Evolutionary conservation across 768 basidiomycete species (phyloP).

Genomic region (Collybiopsis confluens): DNA sequence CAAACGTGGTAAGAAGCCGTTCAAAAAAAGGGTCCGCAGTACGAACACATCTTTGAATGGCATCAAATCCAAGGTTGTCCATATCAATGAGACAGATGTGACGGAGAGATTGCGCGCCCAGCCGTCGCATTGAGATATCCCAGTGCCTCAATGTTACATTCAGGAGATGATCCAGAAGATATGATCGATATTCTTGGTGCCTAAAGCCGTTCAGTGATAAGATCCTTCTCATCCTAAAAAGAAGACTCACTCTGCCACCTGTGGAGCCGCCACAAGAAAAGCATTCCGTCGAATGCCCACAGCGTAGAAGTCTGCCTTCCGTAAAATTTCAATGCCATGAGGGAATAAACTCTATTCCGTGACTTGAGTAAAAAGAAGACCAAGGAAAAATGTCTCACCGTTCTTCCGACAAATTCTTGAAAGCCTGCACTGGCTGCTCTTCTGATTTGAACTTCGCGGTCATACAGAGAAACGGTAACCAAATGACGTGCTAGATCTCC

Average conservation of each 20-base stretch:
- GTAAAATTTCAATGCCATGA: slow-evolving; percentile 90
- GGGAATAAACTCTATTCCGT: slow-evolving; percentile 78
- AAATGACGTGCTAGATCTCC: slow-evolving; percentile 63
- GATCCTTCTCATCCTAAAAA: background rate
- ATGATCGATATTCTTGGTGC: slow-evolving; percentile 68
- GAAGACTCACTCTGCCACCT: slow-evolving; percentile 77
- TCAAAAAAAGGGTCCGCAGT: background rate
- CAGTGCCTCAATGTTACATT: slow-evolving; percentile 81
- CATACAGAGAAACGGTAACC: slow-evolving; percentile 79
- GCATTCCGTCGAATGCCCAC: slow-evolving; percentile 83
- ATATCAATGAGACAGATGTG: slow-evolving; percentile 64
- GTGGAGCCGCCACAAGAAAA: slow-evolving; percentile 79
- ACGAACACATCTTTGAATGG: slow-evolving; percentile 51
- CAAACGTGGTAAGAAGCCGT: background rate
- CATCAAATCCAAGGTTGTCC: slow-evolving; percentile 43
- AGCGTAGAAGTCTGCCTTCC: slow-evolving; percentile 92
- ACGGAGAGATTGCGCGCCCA: slow-evolving; percentile 74
- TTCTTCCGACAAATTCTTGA: slow-evolving; percentile 94
- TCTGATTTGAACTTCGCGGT: slow-evolving; percentile 92
- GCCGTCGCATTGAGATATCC: slow-evolving; percentile 76
- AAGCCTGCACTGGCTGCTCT: slow-evolving; percentile 96
- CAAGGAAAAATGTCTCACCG: slow-evolving; percentile 46
- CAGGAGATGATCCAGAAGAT: slow-evolving; percentile 69
- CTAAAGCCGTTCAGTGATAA: slow-evolving; percentile 34
- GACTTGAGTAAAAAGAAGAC: slow-evolving; percentile 9